These are phyloP conservation scores for Xylariaceae sp. DNA, from an alignment of 2,329 filamentous ascomycete species.

Conservation along the genomic window DNA sequence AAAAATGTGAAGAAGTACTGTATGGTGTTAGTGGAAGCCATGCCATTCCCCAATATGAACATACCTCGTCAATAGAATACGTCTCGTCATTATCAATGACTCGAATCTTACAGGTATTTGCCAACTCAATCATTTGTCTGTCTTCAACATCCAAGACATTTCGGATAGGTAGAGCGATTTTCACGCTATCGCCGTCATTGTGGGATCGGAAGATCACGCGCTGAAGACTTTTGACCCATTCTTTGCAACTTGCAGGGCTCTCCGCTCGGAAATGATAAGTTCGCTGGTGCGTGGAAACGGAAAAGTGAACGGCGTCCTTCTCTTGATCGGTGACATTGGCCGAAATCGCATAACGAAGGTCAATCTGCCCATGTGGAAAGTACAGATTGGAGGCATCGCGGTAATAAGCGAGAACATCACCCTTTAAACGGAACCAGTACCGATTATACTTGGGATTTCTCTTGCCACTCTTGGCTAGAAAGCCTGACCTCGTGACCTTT, in stretches of 20 bases:
- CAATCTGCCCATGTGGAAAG: conserved; percentile 86
- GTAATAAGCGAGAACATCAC: conserved; percentile 88
- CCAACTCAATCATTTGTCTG: conserved; percentile 82
- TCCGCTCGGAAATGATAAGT: conserved; percentile 88
- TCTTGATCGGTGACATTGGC: conserved; percentile 73
- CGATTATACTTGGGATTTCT: conserved; percentile 82
- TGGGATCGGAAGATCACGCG: conserved; percentile 93
- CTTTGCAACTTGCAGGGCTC: conserved; percentile 78
- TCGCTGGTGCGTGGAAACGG: conserved; percentile 73
- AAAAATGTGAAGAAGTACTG: conserved; percentile 98
- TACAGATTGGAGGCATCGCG: conserved; percentile 78
- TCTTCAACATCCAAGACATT: conserved; percentile 93
- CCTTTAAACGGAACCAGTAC: conserved; percentile 91
- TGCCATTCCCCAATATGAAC: background rate
- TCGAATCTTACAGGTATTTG: conserved; percentile 87
- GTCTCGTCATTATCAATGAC: conserved; percentile 93
- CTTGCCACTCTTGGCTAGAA: conserved; percentile 80
- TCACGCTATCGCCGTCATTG: conserved; percentile 95
- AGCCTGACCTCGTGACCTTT: conserved; percentile 76
- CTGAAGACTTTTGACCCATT: conserved; percentile 93
- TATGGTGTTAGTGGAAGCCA: conserved; percentile 23
- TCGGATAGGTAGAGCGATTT: conserved; percentile 82
- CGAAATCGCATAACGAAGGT: conserved; percentile 85
- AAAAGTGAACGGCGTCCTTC: conserved; percentile 71
- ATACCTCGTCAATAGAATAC: conserved; percentile 86